phyloP scores from a whole-genome alignment of 2,329 filamentous ascomycete genomes.

The Exophiala xenobiotica region DNA sequence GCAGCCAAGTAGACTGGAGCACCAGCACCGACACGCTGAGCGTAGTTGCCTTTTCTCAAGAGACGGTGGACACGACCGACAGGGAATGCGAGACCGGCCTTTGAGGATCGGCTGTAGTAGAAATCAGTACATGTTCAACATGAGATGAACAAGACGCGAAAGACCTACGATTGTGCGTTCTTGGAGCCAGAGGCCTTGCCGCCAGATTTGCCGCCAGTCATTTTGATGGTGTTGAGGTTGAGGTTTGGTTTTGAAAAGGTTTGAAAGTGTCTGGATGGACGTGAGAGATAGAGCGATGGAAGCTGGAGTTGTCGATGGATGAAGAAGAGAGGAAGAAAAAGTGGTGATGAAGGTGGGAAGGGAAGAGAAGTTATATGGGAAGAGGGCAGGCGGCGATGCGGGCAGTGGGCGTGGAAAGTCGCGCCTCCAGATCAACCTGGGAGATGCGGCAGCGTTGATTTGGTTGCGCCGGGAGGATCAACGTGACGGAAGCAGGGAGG shows the following conservation, averaged over 20 bases:
- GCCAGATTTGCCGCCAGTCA: constrained; percentile 99
- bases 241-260: constrained; percentile 38
- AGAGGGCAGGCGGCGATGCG: constrained; percentile 45
- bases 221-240: constrained; percentile 68
- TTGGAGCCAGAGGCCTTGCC: constrained; percentile 99
- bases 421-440: constrained; percentile 49
- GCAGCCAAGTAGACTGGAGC: constrained; percentile 96
- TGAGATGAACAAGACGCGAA: constrained; percentile 1
- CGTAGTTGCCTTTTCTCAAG: constrained; percentile 98
- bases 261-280: constrained; percentile 35
- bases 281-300: constrained; percentile 32
- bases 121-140: not conserved
- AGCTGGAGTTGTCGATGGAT: constrained; percentile 32
- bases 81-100: constrained; percentile 98
- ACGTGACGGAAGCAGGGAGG: constrained; percentile 5
- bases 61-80: constrained; percentile 99
- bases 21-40: constrained; percentile 97
- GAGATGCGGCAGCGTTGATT: constrained; percentile 30
- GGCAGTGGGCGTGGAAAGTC: constrained; percentile 33
- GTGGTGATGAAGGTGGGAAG: constrained; percentile 36
- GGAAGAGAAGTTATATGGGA: constrained; percentile 44
- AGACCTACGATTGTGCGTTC: constrained; percentile 96
- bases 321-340: constrained; percentile 34
- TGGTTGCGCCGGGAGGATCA: constrained; percentile 3
- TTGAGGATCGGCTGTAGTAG: constrained; percentile 80